Evolutionary conservation across 148 eudicot species (phyloP).

Genomic region (Rhododendron griersonianum): DNA sequence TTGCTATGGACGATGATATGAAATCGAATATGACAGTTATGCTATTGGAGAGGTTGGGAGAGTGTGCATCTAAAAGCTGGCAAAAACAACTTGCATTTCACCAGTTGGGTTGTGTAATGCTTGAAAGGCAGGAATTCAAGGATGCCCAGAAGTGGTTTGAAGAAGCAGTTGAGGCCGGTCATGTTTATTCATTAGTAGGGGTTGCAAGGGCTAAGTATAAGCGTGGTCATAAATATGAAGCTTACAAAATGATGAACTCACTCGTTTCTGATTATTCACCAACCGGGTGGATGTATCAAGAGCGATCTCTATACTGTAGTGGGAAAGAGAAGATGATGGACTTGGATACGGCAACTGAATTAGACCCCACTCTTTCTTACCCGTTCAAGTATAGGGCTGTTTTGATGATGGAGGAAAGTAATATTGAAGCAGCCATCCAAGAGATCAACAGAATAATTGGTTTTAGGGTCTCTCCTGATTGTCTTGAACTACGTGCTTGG

Average conservation of each 20-base stretch:
- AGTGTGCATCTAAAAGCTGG: slow-evolving; percentile 57
- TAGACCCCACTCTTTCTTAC: slow-evolving; percentile 75
- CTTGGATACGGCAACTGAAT: slow-evolving; percentile 60
- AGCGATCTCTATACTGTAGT: slow-evolving; percentile 62
- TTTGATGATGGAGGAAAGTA: slow-evolving; percentile 42
- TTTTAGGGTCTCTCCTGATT: slow-evolving; percentile 78
- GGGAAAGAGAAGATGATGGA: slow-evolving; percentile 74
- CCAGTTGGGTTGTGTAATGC: slow-evolving; percentile 82
- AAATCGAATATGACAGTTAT: slow-evolving; percentile 60
- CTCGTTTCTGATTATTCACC: slow-evolving; percentile 55
- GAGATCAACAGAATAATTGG: slow-evolving; percentile 71
- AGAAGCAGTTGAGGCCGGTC: slow-evolving; percentile 64
- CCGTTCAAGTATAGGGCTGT: slow-evolving; percentile 83
- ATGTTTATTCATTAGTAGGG: slow-evolving; percentile 75
- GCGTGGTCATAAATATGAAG: slow-evolving; percentile 74
- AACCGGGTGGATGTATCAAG: slow-evolving; percentile 95
- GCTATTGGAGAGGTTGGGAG: slow-evolving; percentile 68
- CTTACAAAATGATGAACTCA: slow-evolving; percentile 63
- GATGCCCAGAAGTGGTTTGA: slow-evolving; percentile 83
- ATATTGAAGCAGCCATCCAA: slow-evolving; percentile 41
- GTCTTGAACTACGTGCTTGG: slow-evolving; percentile 91
- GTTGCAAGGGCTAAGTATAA: slow-evolving; percentile 73
- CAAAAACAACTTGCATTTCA: slow-evolving; percentile 72
- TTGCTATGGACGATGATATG: slow-evolving; percentile 72
- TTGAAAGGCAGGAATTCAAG: slow-evolving; percentile 70